Conservation (phyloP, 1,139 yeast species). For the Kurtzmaniella quercitrusa region DNA sequence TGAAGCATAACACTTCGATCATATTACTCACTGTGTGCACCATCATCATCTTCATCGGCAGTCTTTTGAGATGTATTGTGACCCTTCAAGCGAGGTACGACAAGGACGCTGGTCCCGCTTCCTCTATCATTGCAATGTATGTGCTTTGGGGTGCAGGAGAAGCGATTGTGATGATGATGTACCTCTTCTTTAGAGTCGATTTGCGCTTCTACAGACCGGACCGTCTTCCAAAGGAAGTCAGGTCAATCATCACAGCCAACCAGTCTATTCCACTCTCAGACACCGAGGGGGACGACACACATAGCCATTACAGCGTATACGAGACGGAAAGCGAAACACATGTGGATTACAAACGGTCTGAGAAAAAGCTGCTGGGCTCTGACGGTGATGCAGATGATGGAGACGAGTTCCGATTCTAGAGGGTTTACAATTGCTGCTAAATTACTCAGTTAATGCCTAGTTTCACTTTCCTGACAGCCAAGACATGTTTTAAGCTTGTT, state of each 20-base stretch:
- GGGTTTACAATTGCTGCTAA: no score
- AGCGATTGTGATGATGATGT: constrained; percentile 28
- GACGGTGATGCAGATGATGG: not conserved
- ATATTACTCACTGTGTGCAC: constrained; percentile 49
- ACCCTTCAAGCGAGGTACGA: constrained; percentile 34
- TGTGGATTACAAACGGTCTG: constrained; percentile 8
- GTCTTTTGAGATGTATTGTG: constrained; percentile 56
- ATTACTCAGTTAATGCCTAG: no score
- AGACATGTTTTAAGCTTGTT: no score
- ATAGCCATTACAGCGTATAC: constrained; percentile 2
- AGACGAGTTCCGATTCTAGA: constrained; percentile 22
- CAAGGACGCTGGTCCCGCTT: constrained; percentile 17
- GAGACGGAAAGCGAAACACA: constrained; percentile 7
- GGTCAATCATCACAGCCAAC: constrained; percentile 4
- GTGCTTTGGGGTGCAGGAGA: constrained; percentile 52
- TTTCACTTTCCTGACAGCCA: no score
- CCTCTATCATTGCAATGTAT: constrained; percentile 54
- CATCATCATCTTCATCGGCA: constrained; percentile 49
- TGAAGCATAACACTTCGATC: constrained; percentile 48
- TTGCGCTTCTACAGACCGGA: constrained; percentile 46
- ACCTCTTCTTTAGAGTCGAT: constrained; percentile 42
- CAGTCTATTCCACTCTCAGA: constrained; percentile 5
- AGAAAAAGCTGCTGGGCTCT: constrained; percentile 4
- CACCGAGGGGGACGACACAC: constrained; percentile 5
- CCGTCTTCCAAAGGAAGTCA: constrained; percentile 25